These are phyloP conservation scores for Epichloe baconii DNA, from an alignment of 2,329 filamentous ascomycete genomes.

Conservation along the genomic window DNA sequence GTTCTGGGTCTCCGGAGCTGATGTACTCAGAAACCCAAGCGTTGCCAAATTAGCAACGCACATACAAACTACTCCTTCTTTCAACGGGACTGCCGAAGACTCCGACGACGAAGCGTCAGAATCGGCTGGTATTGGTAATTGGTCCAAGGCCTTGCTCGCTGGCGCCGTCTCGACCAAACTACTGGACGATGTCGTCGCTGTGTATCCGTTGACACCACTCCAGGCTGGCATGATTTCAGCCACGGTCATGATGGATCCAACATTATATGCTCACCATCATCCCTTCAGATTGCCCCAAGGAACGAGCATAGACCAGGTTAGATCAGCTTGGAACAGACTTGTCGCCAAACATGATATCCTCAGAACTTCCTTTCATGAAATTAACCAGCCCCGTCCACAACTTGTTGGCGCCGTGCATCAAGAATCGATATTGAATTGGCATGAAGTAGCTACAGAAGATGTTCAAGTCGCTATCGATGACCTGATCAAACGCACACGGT, in stretches of 20 bases:
- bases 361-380: slow-evolving; percentile 15
- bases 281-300: slow-evolving; percentile 1
- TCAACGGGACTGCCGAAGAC: too few relatives aligned
- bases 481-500: background rate
- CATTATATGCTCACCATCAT: slow-evolving; percentile 10
- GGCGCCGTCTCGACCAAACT: slow-evolving; percentile 1
- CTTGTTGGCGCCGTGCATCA: slow-evolving; percentile 5
- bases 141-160: background rate
- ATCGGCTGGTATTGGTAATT: background rate
- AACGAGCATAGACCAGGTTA: slow-evolving; percentile 6
- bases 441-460: background rate
- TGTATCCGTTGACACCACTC: slow-evolving; percentile 15
- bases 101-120: background rate
- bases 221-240: slow-evolving; percentile 10
- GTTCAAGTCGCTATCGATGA: background rate
- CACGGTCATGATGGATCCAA: slow-evolving; percentile 9
- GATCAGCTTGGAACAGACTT: slow-evolving; percentile 8
- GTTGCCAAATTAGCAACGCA: slow-evolving; percentile 12
- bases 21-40: slow-evolving; percentile 20
- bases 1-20: slow-evolving; percentile 18
- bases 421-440: background rate
- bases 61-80: background rate
- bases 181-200: slow-evolving; percentile 8
- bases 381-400: background rate
- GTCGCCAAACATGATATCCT: slow-evolving; percentile 11